Evolutionary conservation across 1,284 basidiomycete genomes (phyloP).

Genomic region (Sporisorium reilianum): DNA sequence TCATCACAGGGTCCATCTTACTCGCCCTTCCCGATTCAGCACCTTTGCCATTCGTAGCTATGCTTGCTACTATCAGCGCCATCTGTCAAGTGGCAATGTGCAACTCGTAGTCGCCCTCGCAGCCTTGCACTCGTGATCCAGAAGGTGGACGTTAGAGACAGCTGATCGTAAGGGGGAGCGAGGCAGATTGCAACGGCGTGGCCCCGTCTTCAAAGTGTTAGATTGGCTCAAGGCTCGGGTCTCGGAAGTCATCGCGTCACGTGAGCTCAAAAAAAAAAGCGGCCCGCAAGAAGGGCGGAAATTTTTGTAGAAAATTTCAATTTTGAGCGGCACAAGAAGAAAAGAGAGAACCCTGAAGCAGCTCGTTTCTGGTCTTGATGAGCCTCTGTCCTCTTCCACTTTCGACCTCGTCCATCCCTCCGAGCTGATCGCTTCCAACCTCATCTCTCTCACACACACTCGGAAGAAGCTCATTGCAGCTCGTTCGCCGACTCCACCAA

Average conservation of each 20-base stretch:
- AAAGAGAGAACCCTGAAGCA: slow-evolving; percentile 31
- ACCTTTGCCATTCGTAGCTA: neutral
- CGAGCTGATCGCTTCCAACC: neutral
- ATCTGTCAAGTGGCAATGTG: too few relatives aligned
- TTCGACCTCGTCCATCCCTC: slow-evolving; percentile 7
- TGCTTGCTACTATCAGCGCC: too few relatives aligned
- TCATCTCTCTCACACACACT: neutral
- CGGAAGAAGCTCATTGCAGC: neutral
- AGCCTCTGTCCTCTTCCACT: slow-evolving; percentile 5
- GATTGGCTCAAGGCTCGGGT: slow-evolving; percentile 7
- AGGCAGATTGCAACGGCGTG: neutral
- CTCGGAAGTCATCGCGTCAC: slow-evolving; percentile 25
- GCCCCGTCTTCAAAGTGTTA: slow-evolving; percentile 5
- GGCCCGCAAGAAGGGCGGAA: slow-evolving; percentile 17
- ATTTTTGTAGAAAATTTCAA: slow-evolving; percentile 39
- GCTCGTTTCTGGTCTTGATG: neutral
- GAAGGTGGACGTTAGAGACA: neutral
- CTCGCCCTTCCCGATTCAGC: neutral
- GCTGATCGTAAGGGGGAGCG: neutral
- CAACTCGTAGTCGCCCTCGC: neutral
- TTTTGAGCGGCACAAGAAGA: slow-evolving; percentile 3
- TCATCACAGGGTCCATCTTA: neutral
- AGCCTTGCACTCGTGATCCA: too few relatives aligned
- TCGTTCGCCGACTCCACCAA: neutral
- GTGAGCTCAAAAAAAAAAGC: slow-evolving; percentile 25